Percentiles rank a stretch among this genome's conserved stretches.
phyloP scores from a whole-genome alignment of 1,139 yeast species.

The Suhomyces chickasaworum region DNA sequence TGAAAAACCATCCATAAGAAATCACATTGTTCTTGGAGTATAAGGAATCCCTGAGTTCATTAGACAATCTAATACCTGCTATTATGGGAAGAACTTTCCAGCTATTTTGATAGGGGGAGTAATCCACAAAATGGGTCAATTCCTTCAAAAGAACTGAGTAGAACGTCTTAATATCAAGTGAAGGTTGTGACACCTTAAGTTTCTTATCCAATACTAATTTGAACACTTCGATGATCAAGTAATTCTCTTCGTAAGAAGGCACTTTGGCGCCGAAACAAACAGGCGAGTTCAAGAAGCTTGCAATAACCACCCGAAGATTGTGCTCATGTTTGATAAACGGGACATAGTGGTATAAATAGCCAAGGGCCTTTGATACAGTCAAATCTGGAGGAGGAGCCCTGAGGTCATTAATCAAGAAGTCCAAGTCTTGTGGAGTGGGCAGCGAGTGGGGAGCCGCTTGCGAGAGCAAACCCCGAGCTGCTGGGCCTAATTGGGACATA shows the following conservation, averaged over 20 bases:
- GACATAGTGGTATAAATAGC: conserved; percentile 59
- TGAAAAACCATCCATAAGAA: conserved; percentile 38
- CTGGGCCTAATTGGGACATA: conserved; percentile 13
- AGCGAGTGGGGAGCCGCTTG: not conserved
- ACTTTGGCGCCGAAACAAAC: conserved; percentile 42
- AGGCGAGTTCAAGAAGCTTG: conserved; percentile 52
- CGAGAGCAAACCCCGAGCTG: conserved; percentile 25
- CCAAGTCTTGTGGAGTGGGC: conserved; percentile 46
- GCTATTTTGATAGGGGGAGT: conserved; percentile 33
- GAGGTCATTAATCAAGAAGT: conserved; percentile 48
- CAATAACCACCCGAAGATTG: conserved; percentile 54
- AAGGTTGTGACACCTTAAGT: conserved; percentile 60
- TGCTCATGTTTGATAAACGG: conserved; percentile 62
- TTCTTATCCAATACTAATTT: conserved; percentile 54
- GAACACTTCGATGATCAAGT: conserved; percentile 51
- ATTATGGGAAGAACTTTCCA: conserved; percentile 64
- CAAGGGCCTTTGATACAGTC: conserved; percentile 42
- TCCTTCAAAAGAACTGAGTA: conserved; percentile 46
- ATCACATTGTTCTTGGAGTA: conserved; percentile 24
- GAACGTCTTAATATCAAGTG: conserved; percentile 55
- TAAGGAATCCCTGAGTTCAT: conserved; percentile 38
- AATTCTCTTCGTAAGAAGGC: conserved; percentile 39
- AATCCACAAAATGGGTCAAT: conserved; percentile 34
- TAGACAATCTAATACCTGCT: conserved; percentile 54
- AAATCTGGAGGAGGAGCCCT: conserved; percentile 39